phyloP scores from a whole-genome alignment of 164 flowering plant species.

The Houttuynia cordata region DNA sequence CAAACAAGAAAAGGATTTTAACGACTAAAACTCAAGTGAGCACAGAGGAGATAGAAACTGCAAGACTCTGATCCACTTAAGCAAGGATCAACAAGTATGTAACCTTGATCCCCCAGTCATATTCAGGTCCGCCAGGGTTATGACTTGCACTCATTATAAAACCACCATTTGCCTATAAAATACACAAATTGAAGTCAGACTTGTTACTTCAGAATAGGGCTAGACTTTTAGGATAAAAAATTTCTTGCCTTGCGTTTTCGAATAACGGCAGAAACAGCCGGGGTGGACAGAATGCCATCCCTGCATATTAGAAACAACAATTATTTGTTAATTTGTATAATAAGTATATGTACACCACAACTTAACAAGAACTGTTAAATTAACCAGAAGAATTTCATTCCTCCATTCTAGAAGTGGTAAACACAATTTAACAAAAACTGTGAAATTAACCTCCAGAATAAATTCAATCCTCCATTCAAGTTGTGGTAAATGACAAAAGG shows the following conservation, averaged over 20 bases:
- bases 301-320: slow-evolving; percentile 22
- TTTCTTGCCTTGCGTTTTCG: slow-evolving; percentile 80
- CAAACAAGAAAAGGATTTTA: neutral
- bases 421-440: too few species aligned
- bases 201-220: neutral
- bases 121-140: slow-evolving; percentile 98
- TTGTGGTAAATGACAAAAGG: too few species aligned
- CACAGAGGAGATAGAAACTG: neutral
- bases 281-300: slow-evolving; percentile 94
- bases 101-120: slow-evolving; percentile 99
- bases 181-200: neutral
- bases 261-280: slow-evolving; percentile 99
- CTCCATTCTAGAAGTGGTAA: too few species aligned
- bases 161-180: slow-evolving; percentile 89
- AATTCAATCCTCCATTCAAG: too few species aligned
- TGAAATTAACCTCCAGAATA: too few species aligned
- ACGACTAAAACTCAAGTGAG: neutral
- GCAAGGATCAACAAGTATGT: slow-evolving; percentile 4
- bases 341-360: too few species aligned
- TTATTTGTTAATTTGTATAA: neutral
- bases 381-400: too few species aligned
- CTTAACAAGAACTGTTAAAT: too few species aligned
- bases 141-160: slow-evolving; percentile 99
- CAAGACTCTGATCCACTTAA: neutral
- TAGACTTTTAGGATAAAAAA: neutral